Percentiles rank a stretch among this genome's conserved stretches.
phyloP scores from a whole-genome alignment of 176 grass and related monocot genomes.

The Hordeum marinum region DNA sequence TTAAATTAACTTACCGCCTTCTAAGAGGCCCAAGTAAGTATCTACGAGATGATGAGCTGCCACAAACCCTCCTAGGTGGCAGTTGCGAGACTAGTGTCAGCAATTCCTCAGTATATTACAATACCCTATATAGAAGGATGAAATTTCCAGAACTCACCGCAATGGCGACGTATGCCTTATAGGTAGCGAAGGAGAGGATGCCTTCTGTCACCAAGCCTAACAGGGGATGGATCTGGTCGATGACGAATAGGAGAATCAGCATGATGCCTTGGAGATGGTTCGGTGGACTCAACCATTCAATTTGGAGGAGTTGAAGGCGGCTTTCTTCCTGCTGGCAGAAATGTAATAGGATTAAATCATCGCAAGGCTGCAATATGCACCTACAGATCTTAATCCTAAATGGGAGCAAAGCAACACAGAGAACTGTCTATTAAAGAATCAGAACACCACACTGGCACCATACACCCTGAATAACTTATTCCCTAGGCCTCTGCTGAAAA shows the following conservation, averaged over 20 bases:
- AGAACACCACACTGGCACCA: neutral
- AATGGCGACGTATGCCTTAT: conserved; percentile 63
- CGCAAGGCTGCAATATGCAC: neutral
- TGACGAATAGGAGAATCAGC: conserved; percentile 62
- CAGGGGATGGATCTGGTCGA: conserved; percentile 34
- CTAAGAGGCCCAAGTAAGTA: conserved; percentile 63
- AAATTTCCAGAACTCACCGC: conserved; percentile 35
- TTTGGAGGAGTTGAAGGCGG: conserved; percentile 55
- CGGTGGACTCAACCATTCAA: neutral
- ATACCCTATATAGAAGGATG: neutral
- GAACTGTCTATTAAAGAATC: neutral
- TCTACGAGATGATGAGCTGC: conserved; percentile 60
- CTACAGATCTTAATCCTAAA: neutral
- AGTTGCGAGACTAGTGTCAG: conserved; percentile 21
- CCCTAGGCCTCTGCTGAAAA: conserved; percentile 39
- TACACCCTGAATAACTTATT: conserved; percentile 15
- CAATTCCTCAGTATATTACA: neutral
- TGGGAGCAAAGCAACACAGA: neutral
- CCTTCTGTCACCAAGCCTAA: conserved; percentile 53
- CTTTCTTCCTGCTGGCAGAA: conserved; percentile 49
- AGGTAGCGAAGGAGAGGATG: conserved; percentile 51
- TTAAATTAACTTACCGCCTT: conserved; percentile 58
- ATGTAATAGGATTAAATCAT: conserved; percentile 9
- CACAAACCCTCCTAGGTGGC: conserved; percentile 74
- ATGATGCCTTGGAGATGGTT: conserved; percentile 22